Evolutionary conservation across 2,329 filamentous ascomycete species (phyloP), one percentile per base, ranked within the genome.

Genomic region (Curvularia hawaiiensis): DNA sequence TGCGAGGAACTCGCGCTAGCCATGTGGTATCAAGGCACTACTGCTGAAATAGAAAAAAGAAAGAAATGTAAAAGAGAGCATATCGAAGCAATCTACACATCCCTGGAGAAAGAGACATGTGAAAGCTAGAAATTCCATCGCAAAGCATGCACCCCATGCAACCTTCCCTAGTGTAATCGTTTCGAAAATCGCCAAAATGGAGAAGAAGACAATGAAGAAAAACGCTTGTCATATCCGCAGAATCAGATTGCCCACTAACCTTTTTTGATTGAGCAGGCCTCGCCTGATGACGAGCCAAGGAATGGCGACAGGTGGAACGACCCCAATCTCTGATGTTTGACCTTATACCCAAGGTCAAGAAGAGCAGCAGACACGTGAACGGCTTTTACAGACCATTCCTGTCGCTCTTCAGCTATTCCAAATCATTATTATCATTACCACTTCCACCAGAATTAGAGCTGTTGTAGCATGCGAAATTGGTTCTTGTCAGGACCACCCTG

Each of bases 11-110:
- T 33, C 33, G 51, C 56, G 53, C 56, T 45, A 52, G 53, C 56
- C 56, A 22, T 53, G 53, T 59, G 56, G 53, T 59, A 59, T 59
- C 53, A 56, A 59, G 48, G 45, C 46, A 54, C 46, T 58, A 20
- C 33, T 26, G 50, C 33, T 31, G 45, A 39, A 45, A 57, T 24
- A 28, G 9, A 24, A 46, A 40, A 46, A 40, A 22, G 33, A 39
- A 41, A 20, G 39, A 28, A 41, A 26, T 11, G 26, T 30, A 33
- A 28, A 31, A 22, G 28, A 20, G 30, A 47, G 44, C 44, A 47
- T 22, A 26, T 33, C 18, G 26, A 31, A 31, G 28, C 44, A 22
- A 1, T 33, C 28, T 31, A 14, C 30, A 46, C 28, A 31, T 16
- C 16, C n/a, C 28, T 20, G 18, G n/a, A 33, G 28, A 31, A 33